A percentile compares a stretch with the other conserved stretches of the same genome.
Conservation (phyloP, 176 grass and related monocot species). For the sorghum (Sorghum bicolor) region DNA sequence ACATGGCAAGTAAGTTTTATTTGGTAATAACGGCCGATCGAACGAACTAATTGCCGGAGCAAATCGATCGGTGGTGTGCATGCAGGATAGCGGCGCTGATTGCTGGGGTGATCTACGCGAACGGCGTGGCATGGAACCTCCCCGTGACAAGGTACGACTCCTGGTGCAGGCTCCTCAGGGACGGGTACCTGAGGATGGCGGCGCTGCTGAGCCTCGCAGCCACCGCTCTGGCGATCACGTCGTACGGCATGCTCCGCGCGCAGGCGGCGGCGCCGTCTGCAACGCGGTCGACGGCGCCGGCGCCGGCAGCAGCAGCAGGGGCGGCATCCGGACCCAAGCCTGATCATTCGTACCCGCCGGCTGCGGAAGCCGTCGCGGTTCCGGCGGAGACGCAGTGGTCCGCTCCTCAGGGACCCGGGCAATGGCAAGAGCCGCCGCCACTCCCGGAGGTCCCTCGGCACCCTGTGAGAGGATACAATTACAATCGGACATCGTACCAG, state of each 20-base stretch:
- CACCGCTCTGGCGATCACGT: not conserved
- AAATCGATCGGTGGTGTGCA: too few relatives aligned
- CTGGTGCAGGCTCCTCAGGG: not conserved
- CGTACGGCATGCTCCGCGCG: not conserved
- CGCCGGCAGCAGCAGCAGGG: too few relatives aligned
- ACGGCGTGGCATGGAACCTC: conserved; percentile 16
- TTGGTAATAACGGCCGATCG: too few relatives aligned
- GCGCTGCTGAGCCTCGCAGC: not conserved
- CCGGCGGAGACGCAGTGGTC: not conserved
- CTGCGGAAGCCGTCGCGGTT: not conserved
- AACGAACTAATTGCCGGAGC: not conserved
- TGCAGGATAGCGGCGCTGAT: not conserved
- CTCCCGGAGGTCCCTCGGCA: not conserved
- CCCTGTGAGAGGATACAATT: not conserved
- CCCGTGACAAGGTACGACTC: not conserved
- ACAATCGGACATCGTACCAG: not conserved
- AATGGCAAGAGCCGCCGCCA: not conserved
- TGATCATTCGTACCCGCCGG: not conserved
- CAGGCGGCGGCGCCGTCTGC: too few relatives aligned
- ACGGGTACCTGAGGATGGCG: not conserved
- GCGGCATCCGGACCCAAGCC: not conserved
- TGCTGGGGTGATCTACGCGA: not conserved
- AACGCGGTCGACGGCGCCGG: too few relatives aligned
- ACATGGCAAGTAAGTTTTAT: too few relatives aligned
- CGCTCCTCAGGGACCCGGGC: not conserved